These are phyloP conservation scores for Boletus huronensis DNA, from an alignment of 768 basidiomycete species.

Conservation along the genomic window DNA sequence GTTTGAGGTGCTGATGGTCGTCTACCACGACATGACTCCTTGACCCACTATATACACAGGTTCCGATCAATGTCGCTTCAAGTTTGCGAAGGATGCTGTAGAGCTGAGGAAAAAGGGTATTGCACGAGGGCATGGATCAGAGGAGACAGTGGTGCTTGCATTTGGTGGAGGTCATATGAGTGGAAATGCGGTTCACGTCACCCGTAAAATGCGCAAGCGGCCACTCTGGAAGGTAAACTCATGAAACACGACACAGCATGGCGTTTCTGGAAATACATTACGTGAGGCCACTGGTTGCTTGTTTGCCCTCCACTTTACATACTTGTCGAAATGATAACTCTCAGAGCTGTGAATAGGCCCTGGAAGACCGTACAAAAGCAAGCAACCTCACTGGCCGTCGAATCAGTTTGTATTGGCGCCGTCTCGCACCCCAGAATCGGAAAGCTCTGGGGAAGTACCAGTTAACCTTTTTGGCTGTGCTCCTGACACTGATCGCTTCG, in stretches of 20 bases:
- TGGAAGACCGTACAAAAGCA: conserved; percentile 2
- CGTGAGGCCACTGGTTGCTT: conserved; percentile 24
- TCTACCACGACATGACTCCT: not conserved
- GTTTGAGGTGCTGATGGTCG: conserved; percentile 10
- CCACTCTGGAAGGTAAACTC: conserved; percentile 82
- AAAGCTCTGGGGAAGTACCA: conserved; percentile 21
- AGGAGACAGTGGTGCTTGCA: conserved; percentile 90
- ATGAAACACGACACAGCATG: conserved; percentile 41
- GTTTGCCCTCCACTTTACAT: conserved; percentile 21
- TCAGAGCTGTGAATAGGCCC: not conserved
- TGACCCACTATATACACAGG: conserved; percentile 41
- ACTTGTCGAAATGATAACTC: conserved; percentile 14
- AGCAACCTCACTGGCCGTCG: not conserved
- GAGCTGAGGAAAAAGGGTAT: conserved; percentile 78
- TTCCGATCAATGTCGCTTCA: conserved; percentile 83
- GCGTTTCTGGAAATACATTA: conserved; percentile 24
- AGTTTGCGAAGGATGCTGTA: conserved; percentile 88
- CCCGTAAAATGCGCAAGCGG: conserved; percentile 80
- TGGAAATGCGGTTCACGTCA: conserved; percentile 80
- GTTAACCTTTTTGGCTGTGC: conserved; percentile 29
- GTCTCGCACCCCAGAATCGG: conserved; percentile 12
- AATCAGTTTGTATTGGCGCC: not conserved
- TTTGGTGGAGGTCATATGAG: conserved; percentile 71
- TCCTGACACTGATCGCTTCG: conserved; percentile 20
- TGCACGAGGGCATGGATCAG: conserved; percentile 64